A percentile compares a stretch with the other conserved stretches of the same genome.
phyloP scores from a whole-genome alignment of 345 rosid genomes.

The Eucalyptus pumila region DNA sequence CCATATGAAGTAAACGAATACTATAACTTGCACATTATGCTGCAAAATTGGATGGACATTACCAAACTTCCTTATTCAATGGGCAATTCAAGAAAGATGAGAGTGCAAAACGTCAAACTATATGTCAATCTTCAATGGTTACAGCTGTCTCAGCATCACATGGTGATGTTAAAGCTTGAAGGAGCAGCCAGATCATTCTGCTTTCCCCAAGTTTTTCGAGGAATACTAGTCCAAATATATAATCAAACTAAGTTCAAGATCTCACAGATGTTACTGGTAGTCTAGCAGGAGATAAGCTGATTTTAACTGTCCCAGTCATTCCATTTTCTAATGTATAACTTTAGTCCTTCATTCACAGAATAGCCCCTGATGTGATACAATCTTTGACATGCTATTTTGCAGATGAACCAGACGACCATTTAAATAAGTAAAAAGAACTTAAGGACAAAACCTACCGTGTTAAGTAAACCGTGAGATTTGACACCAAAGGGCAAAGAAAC shows the following conservation, averaged over 20 bases:
- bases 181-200: neutral
- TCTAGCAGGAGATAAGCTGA: neutral
- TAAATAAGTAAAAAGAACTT: too few species aligned
- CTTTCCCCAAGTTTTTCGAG: neutral
- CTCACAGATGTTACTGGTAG: neutral
- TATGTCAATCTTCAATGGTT: neutral
- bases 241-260: neutral
- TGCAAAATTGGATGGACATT: neutral
- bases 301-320: neutral
- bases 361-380: neutral
- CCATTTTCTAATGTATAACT: neutral
- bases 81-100: neutral
- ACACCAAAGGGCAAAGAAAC: too few species aligned
- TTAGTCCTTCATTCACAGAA: neutral
- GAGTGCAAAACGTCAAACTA: neutral
- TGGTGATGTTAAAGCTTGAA: neutral
- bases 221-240: neutral
- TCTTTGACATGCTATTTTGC: too few species aligned
- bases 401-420: too few species aligned
- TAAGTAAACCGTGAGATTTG: too few species aligned
- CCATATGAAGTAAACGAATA: neutral
- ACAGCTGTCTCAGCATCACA: neutral
- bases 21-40: neutral
- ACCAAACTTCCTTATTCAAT: neutral
- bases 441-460: too few species aligned